Evolutionary conservation across 805 yeast species (phyloP), one percentile per base, ranked within the genome.

Genomic region (Candida pini): DNA sequence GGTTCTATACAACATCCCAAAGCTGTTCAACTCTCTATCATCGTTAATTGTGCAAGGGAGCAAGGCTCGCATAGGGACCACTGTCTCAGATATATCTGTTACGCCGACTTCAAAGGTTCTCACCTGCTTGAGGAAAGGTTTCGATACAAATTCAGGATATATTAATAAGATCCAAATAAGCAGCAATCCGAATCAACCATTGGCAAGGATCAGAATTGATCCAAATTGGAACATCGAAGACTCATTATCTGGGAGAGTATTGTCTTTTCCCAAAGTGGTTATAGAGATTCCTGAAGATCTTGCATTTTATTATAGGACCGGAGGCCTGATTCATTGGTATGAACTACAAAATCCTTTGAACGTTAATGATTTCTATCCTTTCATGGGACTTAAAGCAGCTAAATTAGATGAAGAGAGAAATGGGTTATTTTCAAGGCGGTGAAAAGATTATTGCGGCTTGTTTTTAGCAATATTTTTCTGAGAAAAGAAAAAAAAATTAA

Each of bases 291-390:
- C 47, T 3, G 9, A 15, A 5, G 41, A 40, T 21, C 32, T 40
- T 6, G 30, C 32, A 7, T 21, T 30, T 6, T 38, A 26, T 24
- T 43, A 38, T 41, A 21, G 28, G 12, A 22, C 35, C 7, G 47
- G 43, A 15, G 37, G 35, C 30, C 31, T 43, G 9, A 26, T 43
- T 15, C 40, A 43, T 27, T 43, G 44, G 47, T 36, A 26, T 20
- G 17, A 25, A 22, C 21, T 15, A 13, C n/a, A n/a, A n/a, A n/a
- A n/a, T n/a, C n/a, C n/a, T n/a, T n/a, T n/a, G n/a, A n/a, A n/a
- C n/a, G n/a, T n/a, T n/a, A 14, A 20, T 10, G 9, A 13, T 17
- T 16, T 34, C 28, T 33, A 28, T 17, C 48, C 48, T 6, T 41
- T 41, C 27, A 15, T 44, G 28, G 45, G 48, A 2, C 14, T 44